A percentile compares a stretch with the other conserved stretches of the same genome.
These are phyloP conservation scores for Jackrogersella multiformis DNA, from an alignment of 495 filamentous ascomycete species.

Conservation along the genomic window DNA sequence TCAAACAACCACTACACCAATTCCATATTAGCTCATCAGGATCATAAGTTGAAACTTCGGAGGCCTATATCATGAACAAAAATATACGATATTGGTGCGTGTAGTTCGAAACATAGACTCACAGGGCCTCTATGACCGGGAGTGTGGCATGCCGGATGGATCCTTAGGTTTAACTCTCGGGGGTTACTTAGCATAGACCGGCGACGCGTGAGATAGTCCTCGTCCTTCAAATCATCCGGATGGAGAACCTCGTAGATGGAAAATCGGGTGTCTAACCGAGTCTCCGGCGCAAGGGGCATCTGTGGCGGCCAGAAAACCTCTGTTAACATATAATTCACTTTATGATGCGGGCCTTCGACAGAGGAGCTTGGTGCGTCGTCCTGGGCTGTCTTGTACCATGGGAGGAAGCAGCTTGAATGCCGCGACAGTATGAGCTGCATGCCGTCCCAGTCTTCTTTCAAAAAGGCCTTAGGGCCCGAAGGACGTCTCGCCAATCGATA, in stretches of 20 bases:
- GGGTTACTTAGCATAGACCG: background rate
- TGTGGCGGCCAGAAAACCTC: no score
- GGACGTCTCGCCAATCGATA: constrained; percentile 17
- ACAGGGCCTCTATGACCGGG: background rate
- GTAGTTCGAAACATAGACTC: background rate
- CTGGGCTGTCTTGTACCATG: background rate
- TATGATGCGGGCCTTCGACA: background rate
- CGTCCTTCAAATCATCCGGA: background rate
- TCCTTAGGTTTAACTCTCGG: background rate
- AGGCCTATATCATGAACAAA: no score
- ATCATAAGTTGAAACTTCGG: background rate
- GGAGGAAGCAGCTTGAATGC: constrained; percentile 12
- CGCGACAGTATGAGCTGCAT: constrained; percentile 5
- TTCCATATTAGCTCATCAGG: background rate
- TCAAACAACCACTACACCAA: background rate
- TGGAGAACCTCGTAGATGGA: constrained; percentile 11
- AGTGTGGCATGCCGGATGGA: no score
- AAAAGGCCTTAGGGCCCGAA: background rate
- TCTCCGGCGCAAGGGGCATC: background rate
- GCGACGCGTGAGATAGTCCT: background rate
- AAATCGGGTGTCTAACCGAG: background rate
- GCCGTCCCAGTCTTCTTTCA: background rate
- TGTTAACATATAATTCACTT: background rate
- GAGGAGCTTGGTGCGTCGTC: background rate
- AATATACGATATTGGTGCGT: background rate